Evolutionary conservation across 208 protist genomes (phyloP), one percentile per base, ranked within the genome.

Genomic region (Crithidia bombi): DNA sequence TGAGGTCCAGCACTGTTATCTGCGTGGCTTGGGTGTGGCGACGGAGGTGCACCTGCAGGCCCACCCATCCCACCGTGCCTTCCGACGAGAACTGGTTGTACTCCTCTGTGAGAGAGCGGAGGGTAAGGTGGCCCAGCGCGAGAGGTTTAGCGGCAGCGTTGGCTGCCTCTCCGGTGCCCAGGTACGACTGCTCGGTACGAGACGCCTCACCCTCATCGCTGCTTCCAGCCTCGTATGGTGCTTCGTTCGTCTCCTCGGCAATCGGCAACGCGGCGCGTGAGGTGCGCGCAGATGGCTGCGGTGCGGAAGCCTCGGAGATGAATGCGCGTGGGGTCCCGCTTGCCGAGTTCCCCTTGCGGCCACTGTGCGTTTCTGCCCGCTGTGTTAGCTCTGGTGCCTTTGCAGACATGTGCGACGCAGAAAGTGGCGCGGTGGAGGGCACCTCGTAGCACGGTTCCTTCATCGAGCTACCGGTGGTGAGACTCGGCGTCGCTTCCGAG

Each of bases 1-100:
- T 86, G 25, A 94, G 75, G 55, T 94, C 83, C 2, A 94, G 64
- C 12, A 55, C 55, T 4, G 65, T 71, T 47, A 94, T 65, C 26
- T 73, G 63, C 17, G 51, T 73, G 11, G 65, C 30, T 33, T 87
- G 74, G 38, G 82, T 84, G 66, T 78, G 78, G 28, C 54, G 59
- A 26, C 78, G 76, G 23, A 87, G 70, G 59, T 81, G 77, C 30
- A 57, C 41, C 66, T 84, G 82, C 62, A 87, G 65, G 0, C 69
- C 73, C 17, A 78, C 46, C 77, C 77, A 87, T 41, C 72, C 77
- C 30, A 77, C 69, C 30, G 74, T 61, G 36, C 64, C 65, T 39
- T 65, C 59, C 10, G 61, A n/a, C 6, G 56, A 33, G 33, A 71
- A 58, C 14, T 62, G 39, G 35, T 62, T 65, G 58, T 77, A 77